Evolutionary conservation across 2,329 filamentous ascomycete genomes (phyloP).

Genomic region (Aspergillus latus): DNA sequence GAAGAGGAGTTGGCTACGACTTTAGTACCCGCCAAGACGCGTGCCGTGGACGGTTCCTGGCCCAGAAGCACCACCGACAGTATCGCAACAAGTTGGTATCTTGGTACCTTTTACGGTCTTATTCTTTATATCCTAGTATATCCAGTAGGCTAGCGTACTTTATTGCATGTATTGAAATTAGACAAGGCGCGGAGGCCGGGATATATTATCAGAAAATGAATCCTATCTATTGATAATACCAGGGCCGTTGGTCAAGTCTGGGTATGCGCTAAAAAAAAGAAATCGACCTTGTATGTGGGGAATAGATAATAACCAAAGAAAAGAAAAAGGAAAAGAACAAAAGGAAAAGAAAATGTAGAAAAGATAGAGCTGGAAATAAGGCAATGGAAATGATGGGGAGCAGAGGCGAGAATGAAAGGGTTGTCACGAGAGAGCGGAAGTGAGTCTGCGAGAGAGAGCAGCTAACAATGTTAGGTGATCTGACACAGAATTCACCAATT

Average conservation of each 20-base stretch:
- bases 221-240: background rate
- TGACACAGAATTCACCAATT: background rate
- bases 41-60: slow-evolving; percentile 3
- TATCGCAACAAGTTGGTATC: background rate
- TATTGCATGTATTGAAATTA: background rate
- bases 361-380: background rate
- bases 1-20: background rate
- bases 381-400: background rate
- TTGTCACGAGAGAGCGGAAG: background rate
- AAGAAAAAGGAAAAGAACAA: background rate
- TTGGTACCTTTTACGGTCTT: background rate
- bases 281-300: slow-evolving; percentile 6
- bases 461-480: background rate
- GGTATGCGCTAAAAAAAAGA: background rate
- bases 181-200: background rate
- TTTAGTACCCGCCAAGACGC: slow-evolving; percentile 5
- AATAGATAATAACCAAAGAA: background rate
- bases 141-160: no score
- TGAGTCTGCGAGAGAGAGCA: background rate
- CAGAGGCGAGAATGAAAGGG: background rate
- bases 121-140: no score
- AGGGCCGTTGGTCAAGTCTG: background rate
- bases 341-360: background rate
- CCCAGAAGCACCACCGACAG: background rate
- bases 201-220: background rate